phyloP scores from a whole-genome alignment of 2,329 filamentous ascomycete species.

The Sporothrix phasma region DNA sequence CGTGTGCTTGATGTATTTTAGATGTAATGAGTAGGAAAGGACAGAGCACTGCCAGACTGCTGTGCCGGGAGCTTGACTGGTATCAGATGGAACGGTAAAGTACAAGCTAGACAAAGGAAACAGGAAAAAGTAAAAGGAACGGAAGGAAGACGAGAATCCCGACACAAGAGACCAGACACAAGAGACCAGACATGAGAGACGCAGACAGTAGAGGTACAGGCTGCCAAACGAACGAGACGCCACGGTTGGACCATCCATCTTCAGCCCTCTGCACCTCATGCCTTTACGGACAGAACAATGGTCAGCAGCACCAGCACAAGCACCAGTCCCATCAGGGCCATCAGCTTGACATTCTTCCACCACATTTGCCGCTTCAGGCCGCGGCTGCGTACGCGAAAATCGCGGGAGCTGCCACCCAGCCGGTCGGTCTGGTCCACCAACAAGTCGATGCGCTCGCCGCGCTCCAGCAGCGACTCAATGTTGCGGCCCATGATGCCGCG shows the following conservation, averaged over 20 bases:
- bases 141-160: background rate
- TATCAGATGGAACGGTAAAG: background rate
- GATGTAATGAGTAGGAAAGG: background rate
- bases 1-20: background rate
- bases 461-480: slow-evolving; percentile 79
- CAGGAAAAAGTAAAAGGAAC: background rate
- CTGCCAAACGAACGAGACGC: background rate
- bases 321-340: slow-evolving; percentile 67
- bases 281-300: slow-evolving; percentile 44
- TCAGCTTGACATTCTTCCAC: slow-evolving; percentile 98
- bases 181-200: background rate
- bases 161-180: background rate
- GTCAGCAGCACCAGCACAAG: slow-evolving; percentile 47
- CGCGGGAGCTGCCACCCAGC: slow-evolving; percentile 74
- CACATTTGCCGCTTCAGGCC: slow-evolving; percentile 91
- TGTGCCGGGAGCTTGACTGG: background rate
- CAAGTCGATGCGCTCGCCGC: slow-evolving; percentile 86
- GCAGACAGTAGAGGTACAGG: background rate
- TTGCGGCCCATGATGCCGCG: slow-evolving; percentile 92
- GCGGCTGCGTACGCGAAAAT: slow-evolving; percentile 80
- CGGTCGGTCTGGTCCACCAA: slow-evolving; percentile 95
- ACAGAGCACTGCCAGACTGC: background rate
- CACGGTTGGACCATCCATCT: background rate
- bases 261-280: background rate
- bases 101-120: background rate